Base-by-base conservation (phyloP, 2,329 filamentous ascomycete species). In the Aspergillus neotritici region DNA sequence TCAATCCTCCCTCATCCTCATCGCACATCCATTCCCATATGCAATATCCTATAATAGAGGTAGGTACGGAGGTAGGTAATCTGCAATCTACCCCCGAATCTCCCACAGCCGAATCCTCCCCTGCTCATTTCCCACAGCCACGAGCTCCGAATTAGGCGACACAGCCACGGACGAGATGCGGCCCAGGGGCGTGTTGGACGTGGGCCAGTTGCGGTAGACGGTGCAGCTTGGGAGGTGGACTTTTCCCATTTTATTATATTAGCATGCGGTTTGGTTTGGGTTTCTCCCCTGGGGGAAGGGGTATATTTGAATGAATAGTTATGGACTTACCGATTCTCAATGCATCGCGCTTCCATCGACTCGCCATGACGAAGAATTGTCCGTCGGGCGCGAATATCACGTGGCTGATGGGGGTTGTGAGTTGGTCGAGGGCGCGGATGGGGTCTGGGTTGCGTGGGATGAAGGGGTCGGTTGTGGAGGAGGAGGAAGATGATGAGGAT, bases 151-250 rank as follows among this genome's bases (percentile, higher is more conserved):
- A 49, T 76, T 73, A 5, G 71, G 74, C 14, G 78, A 77, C 62
- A 87, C 85, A 3, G 86, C 83, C 47, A 89, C 79, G 1, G 81
- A 75, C 2, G 87, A 86, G 52, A 97, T 82, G 46, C 88, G 77
- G 0, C 93, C 93, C 48, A 98, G 68, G 1, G 90, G 89, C 44
- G 93, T 98, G 63, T 86, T 83, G 51, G 82, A 80, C 41, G 91
- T 98, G 16, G 93, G 93, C 93, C 93, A 98, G 68, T 98, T 98
- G 58, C 84, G 82, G 75, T 93, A 98, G 14, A 97, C 87, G 1
- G 89, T 95, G 65, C 89, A 95, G 54, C 80, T 90, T 0, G 91
- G 90, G 54, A 98, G 70, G 66, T 98, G 93, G 28, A 91, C 88
- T 70, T 52, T 17, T 39, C 16, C 9, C 29, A 7, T 12, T n/a